Evolutionary conservation across 768 basidiomycete genomes (phyloP), one percentile per base, ranked within the genome.

Genomic region (Auriscalpium vulgare): DNA sequence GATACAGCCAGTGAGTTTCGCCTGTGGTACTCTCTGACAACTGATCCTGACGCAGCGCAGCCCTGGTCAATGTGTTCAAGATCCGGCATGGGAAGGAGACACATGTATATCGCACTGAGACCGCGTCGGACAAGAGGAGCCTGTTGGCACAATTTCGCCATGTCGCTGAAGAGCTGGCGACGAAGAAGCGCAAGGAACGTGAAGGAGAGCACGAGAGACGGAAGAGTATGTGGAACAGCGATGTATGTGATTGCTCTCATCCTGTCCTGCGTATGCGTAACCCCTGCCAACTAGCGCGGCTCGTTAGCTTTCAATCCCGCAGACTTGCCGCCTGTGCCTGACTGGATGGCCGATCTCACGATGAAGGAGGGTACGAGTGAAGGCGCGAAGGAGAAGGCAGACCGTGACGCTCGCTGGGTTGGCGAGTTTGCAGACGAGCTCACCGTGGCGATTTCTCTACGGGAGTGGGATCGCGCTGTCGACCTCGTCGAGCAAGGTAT

Each of bases 31-130:
- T 23, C 19, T 40, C 34, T 23, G 8, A 21, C 11, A 4, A 4
- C 16, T 29, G 9, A 38, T 37, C 45, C 35, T 7, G 21, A 46
- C 47, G 16, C 19, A 38, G 40, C 38, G 51, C 40, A 83, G 87
- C 72, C 50, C 86, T 98, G 78, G 91, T 87, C n/a, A 97, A 98
- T 63, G 95, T 97, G 4, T 89, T 98, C 78, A 97, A 97, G 75
- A 84, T 99, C 59, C 79, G 88, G 58, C 84, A 94, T 57, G 87
- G 89, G 5, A 97, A 95, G 69, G 95, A 98, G 69, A 90, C 90
- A 1, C 87, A 94, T 66, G 93, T 99, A 8, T 98, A 92, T 69
- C 84, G 95, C 37, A 91, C 91, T 2, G 91, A 95, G 56, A 78
- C 77, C 8, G 65, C 83, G 0, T 74, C 84, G 23, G 93, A 97